These are phyloP conservation scores for Saccharomycopsis crataegensis DNA, from an alignment of 1,139 yeast species.

Conservation along the genomic window DNA sequence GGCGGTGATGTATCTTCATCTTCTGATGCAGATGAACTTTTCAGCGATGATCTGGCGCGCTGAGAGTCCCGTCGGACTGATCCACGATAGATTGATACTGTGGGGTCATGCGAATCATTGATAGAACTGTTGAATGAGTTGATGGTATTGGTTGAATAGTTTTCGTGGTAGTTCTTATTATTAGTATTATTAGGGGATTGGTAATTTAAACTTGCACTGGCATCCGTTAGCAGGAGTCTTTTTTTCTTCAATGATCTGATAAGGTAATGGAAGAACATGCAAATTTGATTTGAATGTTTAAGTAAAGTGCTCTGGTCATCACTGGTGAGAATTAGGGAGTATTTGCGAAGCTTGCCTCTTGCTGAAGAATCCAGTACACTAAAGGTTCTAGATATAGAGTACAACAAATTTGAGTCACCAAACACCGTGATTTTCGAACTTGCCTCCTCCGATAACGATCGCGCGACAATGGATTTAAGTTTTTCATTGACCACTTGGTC, in stretches of 20 bases:
- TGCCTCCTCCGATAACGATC: conserved; percentile 18
- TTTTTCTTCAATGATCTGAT: conserved; percentile 11
- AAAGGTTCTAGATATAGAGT: conserved; percentile 16
- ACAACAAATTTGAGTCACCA: conserved; percentile 17
- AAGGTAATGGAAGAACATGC: conserved; percentile 11
- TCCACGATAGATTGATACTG: neutral
- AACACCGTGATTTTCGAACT: conserved; percentile 14
- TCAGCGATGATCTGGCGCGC: neutral
- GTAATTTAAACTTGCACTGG: too few species aligned
- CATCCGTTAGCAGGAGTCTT: neutral
- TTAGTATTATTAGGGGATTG: neutral
- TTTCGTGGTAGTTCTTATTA: neutral
- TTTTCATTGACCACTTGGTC: conserved; percentile 7
- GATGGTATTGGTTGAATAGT: neutral
- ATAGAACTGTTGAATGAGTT: neutral
- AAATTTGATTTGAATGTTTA: conserved; percentile 7
- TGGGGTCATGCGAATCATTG: neutral
- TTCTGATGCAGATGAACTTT: neutral
- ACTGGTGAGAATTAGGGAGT: conserved; percentile 15
- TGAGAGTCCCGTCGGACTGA: neutral
- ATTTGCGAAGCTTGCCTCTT: conserved; percentile 17
- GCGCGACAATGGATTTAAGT: conserved; percentile 8
- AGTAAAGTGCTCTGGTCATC: conserved; percentile 15
- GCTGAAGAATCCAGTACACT: conserved; percentile 12
- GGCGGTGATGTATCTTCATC: neutral